Base-by-base conservation (phyloP, 257 asterid species). In the Cynanchum wilfordii region DNA sequence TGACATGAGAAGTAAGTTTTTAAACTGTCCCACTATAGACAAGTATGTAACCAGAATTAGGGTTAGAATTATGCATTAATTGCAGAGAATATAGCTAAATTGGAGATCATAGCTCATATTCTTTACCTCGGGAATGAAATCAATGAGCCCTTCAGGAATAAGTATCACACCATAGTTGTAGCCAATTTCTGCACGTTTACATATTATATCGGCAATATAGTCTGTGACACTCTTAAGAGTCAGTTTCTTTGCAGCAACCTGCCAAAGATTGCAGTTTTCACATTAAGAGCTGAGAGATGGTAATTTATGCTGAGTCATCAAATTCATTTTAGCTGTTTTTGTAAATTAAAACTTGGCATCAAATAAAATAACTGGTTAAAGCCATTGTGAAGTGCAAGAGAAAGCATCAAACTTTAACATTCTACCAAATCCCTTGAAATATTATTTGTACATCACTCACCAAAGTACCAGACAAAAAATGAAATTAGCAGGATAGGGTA, bases 111-210 rank as follows among this genome's bases (percentile, higher is more conserved):
- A 58, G 13, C 17, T 66, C 40, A 55, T 30, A 25, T 42, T 30
- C 75, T 66, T 81, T 80, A 95, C 99, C 97, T 95, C 99, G 12
- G 99, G 99, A 78, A 95, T 95, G 82, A 95, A 95, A 85, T 95
- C 99, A n/a, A 95, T 95, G 25, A 95, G 87, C 69, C 99, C 99
- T 84, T 95, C 99, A 1, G 99, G 99, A 55, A 95, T 95, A 74
- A 95, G 98, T 58, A 95, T 90, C 77, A 95, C 99, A 77, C 99
- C 99, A 78, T 95, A 95, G 78, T 95, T 90, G 81, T 83, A 89
- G 40, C 99, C 98, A 69, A 83, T 80, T 73, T 84, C 96, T 5
- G 98, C 92, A 68, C 98, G 99, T 81, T 95, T 90, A 83, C 91
- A 79, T 73, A 95, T 81, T 75, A 92, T 89, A 80, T 92, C 95